Evolutionary conservation across 176 grass and related monocot species (phyloP), one percentile per base, ranked within the genome.

Genomic region (sorghum (Sorghum bicolor)): DNA sequence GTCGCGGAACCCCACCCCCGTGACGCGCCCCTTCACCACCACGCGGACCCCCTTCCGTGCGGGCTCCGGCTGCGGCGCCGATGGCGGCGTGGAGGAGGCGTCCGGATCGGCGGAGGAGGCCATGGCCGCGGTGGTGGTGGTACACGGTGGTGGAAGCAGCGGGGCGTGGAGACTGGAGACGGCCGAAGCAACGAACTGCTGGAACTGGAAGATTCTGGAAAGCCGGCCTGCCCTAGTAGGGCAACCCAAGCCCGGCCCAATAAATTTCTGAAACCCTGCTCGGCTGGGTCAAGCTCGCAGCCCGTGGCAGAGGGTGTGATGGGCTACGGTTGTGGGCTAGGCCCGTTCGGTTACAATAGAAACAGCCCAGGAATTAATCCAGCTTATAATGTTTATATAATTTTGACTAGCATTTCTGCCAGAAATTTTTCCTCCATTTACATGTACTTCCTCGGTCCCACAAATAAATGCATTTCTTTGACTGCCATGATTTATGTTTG

Each of bases 1-100:
- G 72, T 92, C 92, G 44, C 92, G 90, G 85, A 92, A 97, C 72
- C 75, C 89, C 53, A 97, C 92, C 5, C 94, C 94, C 64, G 92
- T 90, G 30, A 97, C 94, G 39, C 92, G 80, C 6, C 94, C 92
- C 80, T 94, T 97, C n/a, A 94, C 82, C 57, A 89, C 76, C 66
- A 92, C 90, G 32, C 79, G 88, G 32, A 96, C 83, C 37, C 75
- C 87, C 75, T 88, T 93, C 75, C 50, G 75, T 8, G 45, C 69
- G 10, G 55, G 43, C 26, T 76, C 70, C 8, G 48, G 73, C 38
- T 72, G 71, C 30, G 82, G 70, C 16, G 76, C 14, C n/a, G 89
- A 25, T 8, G 70, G n/a, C 17, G 84, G 25, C 61, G 87, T 38
- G 41, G 63, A 52, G 41, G 63, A 52, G 36, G 58, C 76, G 80